Conservation (phyloP, 305 asterid species). For the Fraxinus albicans region DNA sequence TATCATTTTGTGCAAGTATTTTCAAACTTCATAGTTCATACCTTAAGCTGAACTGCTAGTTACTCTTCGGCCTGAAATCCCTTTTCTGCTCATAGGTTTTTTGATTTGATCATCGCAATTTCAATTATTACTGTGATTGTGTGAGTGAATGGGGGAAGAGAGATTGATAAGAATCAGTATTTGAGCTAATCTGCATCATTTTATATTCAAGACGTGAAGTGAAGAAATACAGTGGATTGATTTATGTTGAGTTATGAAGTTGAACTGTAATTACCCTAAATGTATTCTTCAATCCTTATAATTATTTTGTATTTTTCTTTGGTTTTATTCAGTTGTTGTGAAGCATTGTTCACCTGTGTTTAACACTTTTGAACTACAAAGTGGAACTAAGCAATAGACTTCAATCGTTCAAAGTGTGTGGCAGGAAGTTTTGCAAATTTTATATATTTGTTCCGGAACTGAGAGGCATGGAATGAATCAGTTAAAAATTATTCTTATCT, state of each 20-base stretch:
- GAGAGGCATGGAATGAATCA: neutral
- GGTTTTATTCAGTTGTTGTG: neutral
- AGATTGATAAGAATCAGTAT: neutral
- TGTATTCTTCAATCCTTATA: neutral
- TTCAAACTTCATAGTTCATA: neutral
- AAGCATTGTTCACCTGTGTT: neutral
- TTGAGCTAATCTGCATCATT: neutral
- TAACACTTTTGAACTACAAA: neutral
- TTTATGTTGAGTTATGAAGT: neutral
- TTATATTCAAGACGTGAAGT: neutral
- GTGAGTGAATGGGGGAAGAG: neutral
- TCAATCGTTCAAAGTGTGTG: neutral
- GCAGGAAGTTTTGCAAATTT: neutral
- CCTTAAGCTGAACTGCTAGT: neutral
- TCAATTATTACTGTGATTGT: neutral
- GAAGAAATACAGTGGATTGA: neutral
- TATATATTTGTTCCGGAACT: neutral
- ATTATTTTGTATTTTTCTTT: neutral
- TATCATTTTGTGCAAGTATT: neutral
- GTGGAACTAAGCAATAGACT: neutral
- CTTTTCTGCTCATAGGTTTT: neutral
- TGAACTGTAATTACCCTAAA: neutral
- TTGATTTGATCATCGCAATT: neutral
- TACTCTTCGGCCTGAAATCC: neutral
- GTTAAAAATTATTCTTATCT: neutral